Evolutionary conservation across 2,329 filamentous ascomycete genomes (phyloP), one percentile per base, ranked within the genome.

Genomic region (Aspergillus aculeatus): DNA sequence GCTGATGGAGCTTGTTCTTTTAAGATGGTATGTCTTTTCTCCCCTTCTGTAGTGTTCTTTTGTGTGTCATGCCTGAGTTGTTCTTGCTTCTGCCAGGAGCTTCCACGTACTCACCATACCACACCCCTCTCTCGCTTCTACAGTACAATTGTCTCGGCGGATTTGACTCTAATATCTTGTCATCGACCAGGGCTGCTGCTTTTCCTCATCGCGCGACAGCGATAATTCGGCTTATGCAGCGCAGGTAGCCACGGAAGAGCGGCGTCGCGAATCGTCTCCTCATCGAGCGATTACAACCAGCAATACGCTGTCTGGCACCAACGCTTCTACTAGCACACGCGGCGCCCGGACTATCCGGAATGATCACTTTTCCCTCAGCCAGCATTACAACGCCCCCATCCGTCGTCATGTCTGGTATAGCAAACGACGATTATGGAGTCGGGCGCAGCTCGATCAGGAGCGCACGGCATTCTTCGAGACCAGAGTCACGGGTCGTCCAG

Each of bases 391-490:
- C 69, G 84, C 85, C 66, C 88, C 89, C 1, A 78, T 93, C 44
- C 83, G 84, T 49, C 82, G 81, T 0, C 88, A 90, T 66, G 77
- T 83, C 57, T 92, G 89, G 89, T 79, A 79, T 12, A 85, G 87
- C 58, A 83, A 82, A 62, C 81, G 82, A 56, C 84, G 84, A 21
- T 75, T 78, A 16, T 96, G 90, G 90, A 92, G 90, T 1, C 85
- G 84, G n/a, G 71, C 77, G 16, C 80, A 88, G 56, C 80, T 96
- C 2, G 84, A 86, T 60, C 82, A 82, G 32, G 91, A 96, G 77
- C 85, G 94, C 52, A 79, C 78, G 52, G 92, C 92, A 62, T 97
- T 96, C 81, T 98, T 96, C 75, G 92, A 97, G 62, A 97, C 93
- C 1, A 82, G 92, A 50, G 91, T 96, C 16, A 90, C 89, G 0